Percentiles rank a stretch among this genome's conserved stretches.
Conservation (phyloP, 257 asterid species). For the Primulina huaijiensis region DNA sequence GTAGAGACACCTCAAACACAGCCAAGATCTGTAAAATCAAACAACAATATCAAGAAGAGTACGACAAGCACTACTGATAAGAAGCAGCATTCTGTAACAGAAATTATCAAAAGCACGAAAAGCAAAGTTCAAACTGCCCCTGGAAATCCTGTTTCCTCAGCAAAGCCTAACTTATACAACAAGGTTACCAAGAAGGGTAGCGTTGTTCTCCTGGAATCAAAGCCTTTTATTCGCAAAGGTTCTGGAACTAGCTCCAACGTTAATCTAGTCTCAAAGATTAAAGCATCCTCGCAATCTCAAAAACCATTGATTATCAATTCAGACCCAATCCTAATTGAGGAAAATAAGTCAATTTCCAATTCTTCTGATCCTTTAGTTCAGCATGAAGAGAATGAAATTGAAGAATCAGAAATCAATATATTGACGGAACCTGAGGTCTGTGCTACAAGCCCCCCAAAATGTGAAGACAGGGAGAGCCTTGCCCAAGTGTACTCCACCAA, state of each 20-base stretch:
- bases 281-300: slow-evolving; percentile 42
- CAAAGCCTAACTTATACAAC: slow-evolving; percentile 61
- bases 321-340: slow-evolving; percentile 35
- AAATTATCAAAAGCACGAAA: slow-evolving; percentile 19
- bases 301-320: slow-evolving; percentile 38
- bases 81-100: slow-evolving; percentile 47
- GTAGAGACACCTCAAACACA: slow-evolving; percentile 45
- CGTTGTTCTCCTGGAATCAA: slow-evolving; percentile 90
- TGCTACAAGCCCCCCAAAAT: slow-evolving; percentile 38
- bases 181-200: slow-evolving; percentile 86
- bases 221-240: slow-evolving; percentile 90
- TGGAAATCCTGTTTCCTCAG: slow-evolving; percentile 47
- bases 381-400: slow-evolving; percentile 42
- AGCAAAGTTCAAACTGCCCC: slow-evolving; percentile 46
- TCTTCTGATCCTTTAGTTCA: slow-evolving; percentile 43
- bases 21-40: slow-evolving; percentile 47
- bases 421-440: slow-evolving; percentile 29
- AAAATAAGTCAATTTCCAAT: slow-evolving; percentile 36
- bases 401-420: slow-evolving; percentile 26
- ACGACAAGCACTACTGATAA: slow-evolving; percentile 44
- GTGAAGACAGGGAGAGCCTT: slow-evolving; percentile 43
- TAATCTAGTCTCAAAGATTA: slow-evolving; percentile 46
- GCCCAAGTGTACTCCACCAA: slow-evolving; percentile 28
- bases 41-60: slow-evolving; percentile 47
- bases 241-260: slow-evolving; percentile 52